phyloP scores from a whole-genome alignment of 2,329 filamentous ascomycete species.

The Diplodia mutila region DNA sequence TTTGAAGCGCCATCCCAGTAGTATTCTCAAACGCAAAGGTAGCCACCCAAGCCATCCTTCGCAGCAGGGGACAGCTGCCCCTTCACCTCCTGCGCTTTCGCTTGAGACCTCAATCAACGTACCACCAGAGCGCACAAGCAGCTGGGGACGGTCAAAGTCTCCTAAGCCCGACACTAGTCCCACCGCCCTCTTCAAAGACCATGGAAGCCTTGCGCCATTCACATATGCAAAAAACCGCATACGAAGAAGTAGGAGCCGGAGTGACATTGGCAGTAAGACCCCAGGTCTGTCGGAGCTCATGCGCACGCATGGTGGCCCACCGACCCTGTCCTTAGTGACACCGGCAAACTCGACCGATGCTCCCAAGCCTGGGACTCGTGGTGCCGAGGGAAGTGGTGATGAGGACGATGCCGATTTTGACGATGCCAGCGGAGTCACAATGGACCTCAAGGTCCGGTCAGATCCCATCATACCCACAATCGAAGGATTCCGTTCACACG shows the following conservation, averaged over 20 bases:
- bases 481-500: slow-evolving; percentile 76
- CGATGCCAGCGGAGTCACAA: slow-evolving; percentile 54
- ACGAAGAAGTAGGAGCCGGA: slow-evolving; percentile 59
- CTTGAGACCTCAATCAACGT: slow-evolving; percentile 16
- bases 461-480: slow-evolving; percentile 72
- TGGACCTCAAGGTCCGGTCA: slow-evolving; percentile 64
- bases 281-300: slow-evolving; percentile 58
- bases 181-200: slow-evolving; percentile 29
- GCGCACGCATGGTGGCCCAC: slow-evolving; percentile 61
- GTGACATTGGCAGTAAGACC: slow-evolving; percentile 55
- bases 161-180: slow-evolving; percentile 46
- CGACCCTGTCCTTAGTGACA: slow-evolving; percentile 59
- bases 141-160: slow-evolving; percentile 47
- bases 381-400: slow-evolving; percentile 33
- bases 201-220: slow-evolving; percentile 40
- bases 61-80: slow-evolving; percentile 27
- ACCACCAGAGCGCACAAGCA: slow-evolving; percentile 42
- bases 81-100: slow-evolving; percentile 1
- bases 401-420: slow-evolving; percentile 46
- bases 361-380: slow-evolving; percentile 30
- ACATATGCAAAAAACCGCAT: slow-evolving; percentile 47
- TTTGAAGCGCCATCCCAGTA: slow-evolving; percentile 47
- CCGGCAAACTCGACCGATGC: slow-evolving; percentile 44
- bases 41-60: slow-evolving; percentile 37
- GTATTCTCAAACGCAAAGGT: slow-evolving; percentile 51